A percentile compares a stretch with the other conserved stretches of the same genome.
These are phyloP conservation scores for Globisporangium apiculatum DNA, from an alignment of 352 stramenopile species.

Conservation along the genomic window DNA sequence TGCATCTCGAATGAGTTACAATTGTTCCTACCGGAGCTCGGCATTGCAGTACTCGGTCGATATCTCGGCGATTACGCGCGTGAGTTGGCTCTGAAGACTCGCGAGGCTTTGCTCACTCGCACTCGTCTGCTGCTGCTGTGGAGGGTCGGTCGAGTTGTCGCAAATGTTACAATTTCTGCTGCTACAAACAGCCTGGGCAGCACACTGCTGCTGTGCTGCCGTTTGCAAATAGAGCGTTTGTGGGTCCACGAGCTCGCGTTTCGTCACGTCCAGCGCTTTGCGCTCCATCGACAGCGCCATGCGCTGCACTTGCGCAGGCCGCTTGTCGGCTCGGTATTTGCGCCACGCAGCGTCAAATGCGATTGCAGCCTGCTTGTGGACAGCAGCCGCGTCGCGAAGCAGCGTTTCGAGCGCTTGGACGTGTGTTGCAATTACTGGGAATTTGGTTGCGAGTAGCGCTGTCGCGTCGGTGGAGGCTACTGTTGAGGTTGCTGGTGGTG, in stretches of 20 bases:
- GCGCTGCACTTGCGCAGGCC: constrained; percentile 29
- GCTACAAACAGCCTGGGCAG: too few relatives aligned
- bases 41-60: constrained; percentile 38
- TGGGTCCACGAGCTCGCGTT: constrained; percentile 34
- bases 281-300: constrained; percentile 44
- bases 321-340: constrained; percentile 10
- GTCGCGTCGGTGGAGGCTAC: too few relatives aligned
- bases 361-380: constrained; percentile 6
- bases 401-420: constrained; percentile 20
- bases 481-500: too few relatives aligned
- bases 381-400: constrained; percentile 13
- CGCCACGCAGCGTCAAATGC: too few relatives aligned
- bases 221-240: constrained; percentile 29
- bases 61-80: constrained; percentile 46
- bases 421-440: constrained; percentile 17
- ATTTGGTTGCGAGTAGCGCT: not conserved
- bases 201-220: too few relatives aligned
- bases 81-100: constrained; percentile 30
- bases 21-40: constrained; percentile 18
- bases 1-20: too few relatives aligned
- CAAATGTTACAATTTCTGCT: too few relatives aligned
- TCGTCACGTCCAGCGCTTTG: constrained; percentile 28
- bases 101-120: constrained; percentile 26
- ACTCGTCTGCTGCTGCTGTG: too few relatives aligned
- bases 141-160: too few relatives aligned